Conservation (phyloP, 1,139 yeast species). For the Zhuliangozyma parablackwelliae region DNA sequence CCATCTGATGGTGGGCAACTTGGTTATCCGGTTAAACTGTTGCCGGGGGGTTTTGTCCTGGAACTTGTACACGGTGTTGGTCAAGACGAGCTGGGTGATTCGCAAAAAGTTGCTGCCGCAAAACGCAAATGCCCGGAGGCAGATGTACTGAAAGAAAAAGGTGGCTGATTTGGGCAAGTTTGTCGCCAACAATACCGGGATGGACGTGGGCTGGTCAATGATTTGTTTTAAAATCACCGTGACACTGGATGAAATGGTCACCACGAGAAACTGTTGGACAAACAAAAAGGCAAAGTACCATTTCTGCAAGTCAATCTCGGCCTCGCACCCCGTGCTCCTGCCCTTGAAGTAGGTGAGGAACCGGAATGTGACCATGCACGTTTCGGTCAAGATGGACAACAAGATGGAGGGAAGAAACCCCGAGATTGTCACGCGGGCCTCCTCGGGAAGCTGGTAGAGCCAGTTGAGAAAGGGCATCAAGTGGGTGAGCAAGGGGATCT, state of each 20-base stretch:
- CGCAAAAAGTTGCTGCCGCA: slow-evolving; percentile 66
- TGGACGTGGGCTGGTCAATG: slow-evolving; percentile 65
- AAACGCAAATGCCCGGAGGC: slow-evolving; percentile 68
- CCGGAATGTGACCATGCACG: slow-evolving; percentile 50
- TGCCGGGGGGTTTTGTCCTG: slow-evolving; percentile 58
- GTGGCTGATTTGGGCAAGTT: slow-evolving; percentile 80
- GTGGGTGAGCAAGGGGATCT: slow-evolving; percentile 54
- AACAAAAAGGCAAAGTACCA: slow-evolving; percentile 72
- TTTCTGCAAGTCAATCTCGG: slow-evolving; percentile 56
- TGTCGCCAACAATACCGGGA: slow-evolving; percentile 65
- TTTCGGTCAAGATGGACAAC: slow-evolving; percentile 53
- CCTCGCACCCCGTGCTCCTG: slow-evolving; percentile 48
- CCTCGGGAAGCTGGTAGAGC: slow-evolving; percentile 50
- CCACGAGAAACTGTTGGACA: slow-evolving; percentile 78
- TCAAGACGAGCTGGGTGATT: slow-evolving; percentile 42
- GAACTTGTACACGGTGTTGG: slow-evolving; percentile 32
- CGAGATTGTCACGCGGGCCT: slow-evolving; percentile 47
- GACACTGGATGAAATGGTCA: slow-evolving; percentile 79
- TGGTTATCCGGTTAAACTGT: slow-evolving; percentile 42
- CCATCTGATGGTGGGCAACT: slow-evolving; percentile 53
- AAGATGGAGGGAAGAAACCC: slow-evolving; percentile 60
- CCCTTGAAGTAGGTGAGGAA: slow-evolving; percentile 48
- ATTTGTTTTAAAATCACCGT: slow-evolving; percentile 63
- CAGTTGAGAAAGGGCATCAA: slow-evolving; percentile 52
- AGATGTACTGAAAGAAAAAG: slow-evolving; percentile 70